Evolutionary conservation across 441 rosid species (phyloP).

Genomic region (Melastoma candidum): DNA sequence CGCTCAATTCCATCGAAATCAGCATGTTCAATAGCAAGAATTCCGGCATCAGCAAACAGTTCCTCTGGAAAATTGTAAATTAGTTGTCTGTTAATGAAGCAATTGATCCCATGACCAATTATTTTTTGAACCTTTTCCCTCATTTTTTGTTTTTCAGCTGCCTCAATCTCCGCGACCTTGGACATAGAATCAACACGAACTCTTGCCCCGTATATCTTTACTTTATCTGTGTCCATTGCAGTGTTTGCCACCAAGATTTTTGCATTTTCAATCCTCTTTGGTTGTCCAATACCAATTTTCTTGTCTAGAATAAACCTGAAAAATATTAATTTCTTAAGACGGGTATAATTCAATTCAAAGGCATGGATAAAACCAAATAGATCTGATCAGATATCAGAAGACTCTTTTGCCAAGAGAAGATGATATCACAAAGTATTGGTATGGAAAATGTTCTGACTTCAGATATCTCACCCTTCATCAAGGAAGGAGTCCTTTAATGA

Average conservation of each 20-base stretch:
- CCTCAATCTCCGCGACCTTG: constrained; percentile 91
- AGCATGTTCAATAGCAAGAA: constrained; percentile 97
- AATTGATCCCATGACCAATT: constrained; percentile 31
- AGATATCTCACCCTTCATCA: constrained; percentile 3
- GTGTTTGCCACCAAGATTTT: constrained; percentile 96
- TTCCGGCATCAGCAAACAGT: constrained; percentile 34
- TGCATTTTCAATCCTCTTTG: constrained; percentile 91
- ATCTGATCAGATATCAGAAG: background rate
- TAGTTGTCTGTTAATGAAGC: no score
- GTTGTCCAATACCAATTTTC: constrained; percentile 97
- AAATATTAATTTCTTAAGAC: background rate
- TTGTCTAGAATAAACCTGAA: constrained; percentile 93
- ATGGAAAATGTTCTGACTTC: background rate
- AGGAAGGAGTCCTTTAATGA: no score
- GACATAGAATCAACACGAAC: constrained; percentile 98
- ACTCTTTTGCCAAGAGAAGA: no score
- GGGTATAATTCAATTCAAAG: no score
- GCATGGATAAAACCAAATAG: no score
- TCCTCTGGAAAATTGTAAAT: no score
- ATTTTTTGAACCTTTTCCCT: constrained; percentile 94
- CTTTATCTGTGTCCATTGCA: constrained; percentile 99
- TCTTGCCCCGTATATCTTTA: constrained; percentile 96
- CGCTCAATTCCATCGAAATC: constrained; percentile 99
- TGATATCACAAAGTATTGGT: no score
- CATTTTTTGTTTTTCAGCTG: constrained; percentile 97